Percentiles rank a stretch among this genome's conserved stretches.
Evolutionary conservation across 768 basidiomycete genomes (phyloP).

Genomic region (Guyanaporus albipodus): DNA sequence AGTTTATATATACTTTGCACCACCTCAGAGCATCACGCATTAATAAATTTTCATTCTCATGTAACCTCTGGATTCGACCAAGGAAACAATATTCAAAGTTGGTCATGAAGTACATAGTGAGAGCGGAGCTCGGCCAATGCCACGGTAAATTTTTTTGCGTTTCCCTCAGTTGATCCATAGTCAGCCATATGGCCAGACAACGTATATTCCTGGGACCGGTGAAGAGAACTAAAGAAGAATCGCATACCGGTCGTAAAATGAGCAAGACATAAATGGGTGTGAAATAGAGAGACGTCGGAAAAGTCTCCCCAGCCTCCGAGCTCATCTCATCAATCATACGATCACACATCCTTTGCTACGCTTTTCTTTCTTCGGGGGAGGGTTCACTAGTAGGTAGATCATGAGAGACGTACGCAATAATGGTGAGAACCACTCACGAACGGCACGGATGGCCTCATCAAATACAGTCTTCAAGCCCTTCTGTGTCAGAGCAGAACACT

Average conservation of each 20-base stretch:
- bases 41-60: too few species aligned
- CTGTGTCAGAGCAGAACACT: constrained; percentile 95
- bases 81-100: too few species aligned
- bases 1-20: too few species aligned
- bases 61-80: too few species aligned
- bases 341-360: constrained; percentile 59
- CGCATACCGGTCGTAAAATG: constrained; percentile 62
- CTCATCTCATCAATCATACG: constrained; percentile 47
- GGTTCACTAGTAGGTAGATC: constrained; percentile 55
- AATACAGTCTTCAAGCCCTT: constrained; percentile 99
- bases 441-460: constrained; percentile 97
- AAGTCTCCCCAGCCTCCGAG: constrained; percentile 17
- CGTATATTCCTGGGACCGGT: constrained; percentile 37
- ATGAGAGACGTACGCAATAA: constrained; percentile 7
- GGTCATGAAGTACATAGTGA: too few species aligned
- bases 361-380: constrained; percentile 58
- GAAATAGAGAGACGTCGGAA: constrained; percentile 35
- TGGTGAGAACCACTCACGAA: constrained; percentile 56
- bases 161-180: too few species aligned
- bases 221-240: constrained; percentile 24
- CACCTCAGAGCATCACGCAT: too few species aligned
- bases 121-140: too few species aligned
- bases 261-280: constrained; percentile 68
- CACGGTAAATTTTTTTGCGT: too few species aligned
- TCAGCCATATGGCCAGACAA: constrained; percentile 30